Base-by-base conservation (phyloP, 768 basidiomycete species). In the Lactifluus hygrophoroides region DNA sequence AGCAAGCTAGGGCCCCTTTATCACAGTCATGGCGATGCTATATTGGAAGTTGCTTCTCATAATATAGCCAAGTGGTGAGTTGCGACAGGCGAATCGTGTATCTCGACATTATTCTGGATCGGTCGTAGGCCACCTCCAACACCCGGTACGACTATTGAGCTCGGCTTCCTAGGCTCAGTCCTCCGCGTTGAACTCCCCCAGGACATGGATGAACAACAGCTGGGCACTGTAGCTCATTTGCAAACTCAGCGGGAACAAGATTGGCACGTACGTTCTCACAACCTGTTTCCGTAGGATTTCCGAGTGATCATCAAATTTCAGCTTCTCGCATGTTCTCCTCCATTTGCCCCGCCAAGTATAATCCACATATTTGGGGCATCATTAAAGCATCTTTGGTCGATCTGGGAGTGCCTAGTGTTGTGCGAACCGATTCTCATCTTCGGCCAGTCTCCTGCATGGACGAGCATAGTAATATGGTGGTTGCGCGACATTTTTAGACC, bases 371-470 rank as follows among this genome's bases (percentile, higher is more conserved):
- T 88, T 59, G 85, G 86, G 65, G 80, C 84, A 0, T 79, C 80
- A 16, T 64, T 88, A 27, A 69, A 84, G 3, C 80, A 88, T 63
- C 69, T 89, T 25, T 90, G 87, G 88, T 87, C 89, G 5, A 78
- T 87, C 53, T 99, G 95, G 95, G 95, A 99, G 71, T 94, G 94
- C 54, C 74, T 97, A 0, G 77, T 97, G 0, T 77, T 97, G 10
- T 90, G 87, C 61, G 94, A 99, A 68, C 92, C 95, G 0, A 78
- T 99, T 7, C 72, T 98, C 19, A 76, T 98, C 28, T 94, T 87
- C 64, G 88, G 88, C 3, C 70, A 82, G 1, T 85, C 85, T 0
- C 92, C 94, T 19, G 80, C 88, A 0, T 78, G 84, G 67, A 90
- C 88, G 0, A 94, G 90, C 62, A 87, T 92, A 64, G 86, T 89